Conservation (phyloP, 2,329 filamentous ascomycete genomes). For the Coccinonectria pachysandricola region DNA sequence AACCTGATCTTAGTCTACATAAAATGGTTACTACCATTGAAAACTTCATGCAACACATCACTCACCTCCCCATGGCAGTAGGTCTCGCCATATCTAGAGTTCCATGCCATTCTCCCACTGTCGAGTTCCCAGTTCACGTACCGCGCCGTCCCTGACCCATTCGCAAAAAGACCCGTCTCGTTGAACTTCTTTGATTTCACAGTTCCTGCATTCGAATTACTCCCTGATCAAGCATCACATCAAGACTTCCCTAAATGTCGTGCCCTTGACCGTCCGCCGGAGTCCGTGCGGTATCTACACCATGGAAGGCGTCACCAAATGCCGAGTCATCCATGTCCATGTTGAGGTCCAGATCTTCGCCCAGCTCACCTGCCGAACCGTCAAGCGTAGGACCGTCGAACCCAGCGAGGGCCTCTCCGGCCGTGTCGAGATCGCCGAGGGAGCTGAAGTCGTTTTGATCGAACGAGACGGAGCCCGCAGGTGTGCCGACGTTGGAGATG, state of each 20-base stretch:
- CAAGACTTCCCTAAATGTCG: conserved; percentile 25
- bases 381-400: conserved; percentile 50
- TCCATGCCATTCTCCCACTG: too few species aligned
- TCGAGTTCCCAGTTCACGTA: too few species aligned
- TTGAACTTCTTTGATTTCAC: too few species aligned
- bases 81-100: too few species aligned
- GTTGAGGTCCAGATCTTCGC: conserved; percentile 47
- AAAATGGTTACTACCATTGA: too few species aligned
- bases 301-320: conserved; percentile 76
- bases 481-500: conserved; percentile 12
- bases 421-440: conserved; percentile 57
- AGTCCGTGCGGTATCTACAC: conserved; percentile 35
- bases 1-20: too few species aligned
- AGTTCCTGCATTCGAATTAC: too few species aligned
- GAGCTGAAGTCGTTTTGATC: conserved; percentile 53
- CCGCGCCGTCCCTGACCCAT: too few species aligned
- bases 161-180: background rate
- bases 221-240: too few species aligned
- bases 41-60: too few species aligned
- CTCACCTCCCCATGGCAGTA: too few species aligned
- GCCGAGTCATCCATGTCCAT: conserved; percentile 70
- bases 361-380: conserved; percentile 33
- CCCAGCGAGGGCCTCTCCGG: conserved; percentile 58
- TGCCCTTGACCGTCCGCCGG: conserved; percentile 25
- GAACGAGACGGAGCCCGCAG: conserved; percentile 32